phyloP scores from a whole-genome alignment of 148 eudicot genomes.

The Rhododendron simsii region DNA sequence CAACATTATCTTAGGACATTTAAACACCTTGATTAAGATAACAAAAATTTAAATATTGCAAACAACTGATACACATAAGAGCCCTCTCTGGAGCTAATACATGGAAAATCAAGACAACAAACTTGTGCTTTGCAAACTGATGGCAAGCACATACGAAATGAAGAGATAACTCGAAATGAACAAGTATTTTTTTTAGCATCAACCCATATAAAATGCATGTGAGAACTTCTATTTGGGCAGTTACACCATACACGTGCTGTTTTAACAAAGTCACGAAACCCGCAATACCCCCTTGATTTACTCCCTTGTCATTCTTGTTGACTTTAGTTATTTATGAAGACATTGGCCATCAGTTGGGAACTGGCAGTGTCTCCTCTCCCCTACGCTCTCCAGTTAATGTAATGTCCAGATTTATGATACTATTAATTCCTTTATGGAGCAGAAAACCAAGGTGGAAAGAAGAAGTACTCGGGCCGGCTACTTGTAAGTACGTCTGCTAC shows the following conservation, averaged over 20 bases:
- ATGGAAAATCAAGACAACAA: not conserved
- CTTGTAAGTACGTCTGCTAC: constrained; percentile 92
- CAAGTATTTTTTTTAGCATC: not conserved
- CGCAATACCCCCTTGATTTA: not conserved
- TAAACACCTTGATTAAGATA: not conserved
- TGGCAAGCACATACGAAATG: not conserved
- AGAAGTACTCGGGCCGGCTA: constrained; percentile 72
- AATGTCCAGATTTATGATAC: not conserved
- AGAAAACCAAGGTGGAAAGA: constrained; percentile 41
- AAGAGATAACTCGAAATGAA: not conserved
- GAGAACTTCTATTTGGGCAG: not conserved
- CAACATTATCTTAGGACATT: not conserved
- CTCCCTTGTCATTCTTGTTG: not conserved
- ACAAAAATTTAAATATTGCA: not conserved
- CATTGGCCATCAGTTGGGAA: not conserved
- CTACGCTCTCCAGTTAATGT: not conserved
- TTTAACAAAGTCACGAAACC: not conserved
- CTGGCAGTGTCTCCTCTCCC: not conserved
- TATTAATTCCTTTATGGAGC: constrained; percentile 19
- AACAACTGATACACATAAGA: not conserved
- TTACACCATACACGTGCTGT: not conserved
- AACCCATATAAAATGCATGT: not conserved
- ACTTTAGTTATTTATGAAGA: not conserved
- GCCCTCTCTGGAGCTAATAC: not conserved
- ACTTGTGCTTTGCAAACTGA: not conserved